Percentiles rank a stretch among this genome's conserved stretches.
These are phyloP conservation scores for Tricholoma flavovirens DNA, from an alignment of 768 basidiomycete species.

Conservation along the genomic window DNA sequence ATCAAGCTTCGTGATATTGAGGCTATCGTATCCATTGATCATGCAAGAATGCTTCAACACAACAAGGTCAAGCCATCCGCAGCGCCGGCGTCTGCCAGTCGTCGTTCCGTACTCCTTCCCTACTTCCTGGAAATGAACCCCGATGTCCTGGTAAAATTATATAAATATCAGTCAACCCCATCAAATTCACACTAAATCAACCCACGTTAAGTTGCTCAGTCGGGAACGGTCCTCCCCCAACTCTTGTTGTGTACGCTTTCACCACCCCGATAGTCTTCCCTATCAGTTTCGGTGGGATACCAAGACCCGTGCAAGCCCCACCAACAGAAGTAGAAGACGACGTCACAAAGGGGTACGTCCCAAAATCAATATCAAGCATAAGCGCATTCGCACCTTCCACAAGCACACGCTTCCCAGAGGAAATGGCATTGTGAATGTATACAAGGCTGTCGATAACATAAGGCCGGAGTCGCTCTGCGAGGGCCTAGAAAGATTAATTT, in stretches of 20 bases:
- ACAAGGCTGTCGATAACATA: slow-evolving; percentile 86
- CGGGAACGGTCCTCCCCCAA: slow-evolving; percentile 98
- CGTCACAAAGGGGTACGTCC: slow-evolving; percentile 97
- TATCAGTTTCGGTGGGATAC: slow-evolving; percentile 85
- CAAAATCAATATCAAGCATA: slow-evolving; percentile 98
- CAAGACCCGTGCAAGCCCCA: slow-evolving; percentile 96
- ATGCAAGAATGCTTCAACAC: slow-evolving; percentile 88
- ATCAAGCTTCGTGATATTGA: slow-evolving; percentile 97
- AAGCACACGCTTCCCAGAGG: slow-evolving; percentile 71
- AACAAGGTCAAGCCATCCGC: slow-evolving; percentile 97
- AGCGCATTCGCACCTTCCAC: slow-evolving; percentile 98
- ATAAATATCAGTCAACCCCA: background rate
- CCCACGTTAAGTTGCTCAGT: slow-evolving; percentile 88
- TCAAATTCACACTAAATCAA: slow-evolving; percentile 2
- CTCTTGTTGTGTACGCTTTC: slow-evolving; percentile 97
- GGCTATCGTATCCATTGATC: slow-evolving; percentile 91
- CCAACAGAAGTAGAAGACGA: slow-evolving; percentile 92
- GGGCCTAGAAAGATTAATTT: slow-evolving; percentile 38
- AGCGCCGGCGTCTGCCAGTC: slow-evolving; percentile 87
- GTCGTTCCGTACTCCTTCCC: slow-evolving; percentile 90
- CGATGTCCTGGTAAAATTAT: slow-evolving; percentile 50
- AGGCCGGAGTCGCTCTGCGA: slow-evolving; percentile 81
- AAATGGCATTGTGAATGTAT: slow-evolving; percentile 78
- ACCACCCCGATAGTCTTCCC: slow-evolving; percentile 89
- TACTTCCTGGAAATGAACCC: slow-evolving; percentile 87